Conservation (phyloP, 768 basidiomycete species). For the Leccinum olivaceopallidum region DNA sequence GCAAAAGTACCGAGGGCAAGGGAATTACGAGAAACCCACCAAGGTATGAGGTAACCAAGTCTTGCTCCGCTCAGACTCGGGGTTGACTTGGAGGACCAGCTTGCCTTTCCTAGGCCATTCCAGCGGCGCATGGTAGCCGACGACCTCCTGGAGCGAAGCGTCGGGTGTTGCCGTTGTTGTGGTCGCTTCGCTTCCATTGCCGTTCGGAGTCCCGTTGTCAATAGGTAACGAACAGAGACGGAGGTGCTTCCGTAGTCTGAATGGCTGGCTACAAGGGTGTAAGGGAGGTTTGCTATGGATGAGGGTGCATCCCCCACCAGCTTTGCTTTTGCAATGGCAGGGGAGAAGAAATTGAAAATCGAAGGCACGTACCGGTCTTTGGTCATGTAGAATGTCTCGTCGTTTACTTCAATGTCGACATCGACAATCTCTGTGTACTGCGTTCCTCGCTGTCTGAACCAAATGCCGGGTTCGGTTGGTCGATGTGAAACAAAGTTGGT, state of each 20-base stretch:
- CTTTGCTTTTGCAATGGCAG: not conserved
- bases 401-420: slow-evolving; percentile 21
- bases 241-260: slow-evolving; percentile 21
- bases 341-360: not conserved
- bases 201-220: not conserved
- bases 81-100: slow-evolving; percentile 48
- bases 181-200: not conserved
- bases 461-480: slow-evolving; percentile 24
- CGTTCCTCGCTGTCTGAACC: slow-evolving; percentile 27
- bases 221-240: slow-evolving; percentile 24
- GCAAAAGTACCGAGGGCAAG: not conserved
- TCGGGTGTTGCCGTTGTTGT: not conserved
- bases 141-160: slow-evolving; percentile 3
- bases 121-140: slow-evolving; percentile 16
- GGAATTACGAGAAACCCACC: slow-evolving; percentile 33
- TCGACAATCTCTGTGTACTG: slow-evolving; percentile 24
- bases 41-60: slow-evolving; percentile 46
- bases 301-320: not conserved
- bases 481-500: slow-evolving; percentile 16
- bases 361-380: slow-evolving; percentile 17
- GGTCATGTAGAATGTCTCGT: slow-evolving; percentile 23
- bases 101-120: slow-evolving; percentile 48
- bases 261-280: not conserved
- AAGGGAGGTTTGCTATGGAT: not conserved
- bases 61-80: slow-evolving; percentile 30